Evolutionary conservation across 139 green algal genomes (phyloP).

Genomic region (Penium margaritaceum): DNA sequence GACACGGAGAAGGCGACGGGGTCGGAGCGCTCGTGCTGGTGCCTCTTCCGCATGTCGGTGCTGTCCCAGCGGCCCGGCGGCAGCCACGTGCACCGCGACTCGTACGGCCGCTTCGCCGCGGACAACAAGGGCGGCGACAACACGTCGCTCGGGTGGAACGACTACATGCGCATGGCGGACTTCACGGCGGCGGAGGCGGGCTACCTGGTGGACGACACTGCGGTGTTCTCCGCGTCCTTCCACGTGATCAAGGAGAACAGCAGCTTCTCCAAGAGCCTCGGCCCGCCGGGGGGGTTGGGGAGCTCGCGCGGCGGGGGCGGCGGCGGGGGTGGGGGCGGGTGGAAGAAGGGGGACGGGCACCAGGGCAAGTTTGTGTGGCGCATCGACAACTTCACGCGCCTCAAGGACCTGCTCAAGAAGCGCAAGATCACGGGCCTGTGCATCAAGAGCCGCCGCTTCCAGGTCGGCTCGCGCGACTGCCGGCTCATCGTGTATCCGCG

Average conservation of each 20-base stretch:
- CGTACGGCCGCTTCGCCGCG: slow-evolving; percentile 62
- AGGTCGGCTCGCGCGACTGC: slow-evolving; percentile 58
- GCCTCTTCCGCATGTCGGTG: slow-evolving; percentile 63
- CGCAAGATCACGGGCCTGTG: slow-evolving; percentile 71
- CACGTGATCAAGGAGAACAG: slow-evolving; percentile 63
- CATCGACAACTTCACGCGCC: slow-evolving; percentile 68
- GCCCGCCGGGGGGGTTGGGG: background rate
- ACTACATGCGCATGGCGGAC: slow-evolving; percentile 63
- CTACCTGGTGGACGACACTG: slow-evolving; percentile 51
- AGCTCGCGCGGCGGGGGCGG: too few relatives aligned
- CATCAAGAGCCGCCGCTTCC: slow-evolving; percentile 64
- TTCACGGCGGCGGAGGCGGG: slow-evolving; percentile 15
- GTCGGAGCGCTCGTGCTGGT: slow-evolving; percentile 60
- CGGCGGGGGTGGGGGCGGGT: too few relatives aligned
- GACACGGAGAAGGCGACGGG: slow-evolving; percentile 51
- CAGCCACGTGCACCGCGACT: slow-evolving; percentile 59
- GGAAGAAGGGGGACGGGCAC: slow-evolving; percentile 46
- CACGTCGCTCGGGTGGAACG: slow-evolving; percentile 68
- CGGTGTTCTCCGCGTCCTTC: slow-evolving; percentile 55
- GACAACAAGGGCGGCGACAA: slow-evolving; percentile 62
- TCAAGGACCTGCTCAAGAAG: slow-evolving; percentile 74
- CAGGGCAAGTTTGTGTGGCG: slow-evolving; percentile 61
- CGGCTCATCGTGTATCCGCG: slow-evolving; percentile 66
- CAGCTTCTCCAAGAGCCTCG: slow-evolving; percentile 47
- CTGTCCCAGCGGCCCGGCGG: slow-evolving; percentile 45